Conservation (phyloP, 2,329 filamentous ascomycete species). For the Epichloe brachyelytri region DNA sequence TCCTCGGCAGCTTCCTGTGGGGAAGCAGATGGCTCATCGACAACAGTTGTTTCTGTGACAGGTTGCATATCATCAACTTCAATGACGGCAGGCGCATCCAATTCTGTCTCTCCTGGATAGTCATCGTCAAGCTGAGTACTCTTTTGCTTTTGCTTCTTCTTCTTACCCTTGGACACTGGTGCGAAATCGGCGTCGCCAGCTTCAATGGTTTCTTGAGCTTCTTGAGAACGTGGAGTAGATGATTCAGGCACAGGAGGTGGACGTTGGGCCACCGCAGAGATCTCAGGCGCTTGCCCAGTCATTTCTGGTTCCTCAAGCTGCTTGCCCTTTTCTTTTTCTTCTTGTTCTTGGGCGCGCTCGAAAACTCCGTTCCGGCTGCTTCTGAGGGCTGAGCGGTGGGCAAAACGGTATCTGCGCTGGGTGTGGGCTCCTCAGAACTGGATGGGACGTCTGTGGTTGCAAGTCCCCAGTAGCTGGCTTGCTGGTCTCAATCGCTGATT, state of each 20-base stretch:
- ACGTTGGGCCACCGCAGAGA: not conserved
- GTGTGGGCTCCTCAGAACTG: not conserved
- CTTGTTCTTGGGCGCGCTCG: constrained; percentile 8
- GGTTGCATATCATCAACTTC: not conserved
- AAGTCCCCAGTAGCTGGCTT: not conserved
- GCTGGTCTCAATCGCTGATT: not conserved
- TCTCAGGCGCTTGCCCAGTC: constrained; percentile 3
- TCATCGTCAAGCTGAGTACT: not conserved
- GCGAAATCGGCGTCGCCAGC: not conserved
- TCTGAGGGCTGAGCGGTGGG: not conserved
- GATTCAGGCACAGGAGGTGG: not conserved
- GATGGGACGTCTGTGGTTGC: not conserved
- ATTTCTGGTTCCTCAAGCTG: constrained; percentile 3
- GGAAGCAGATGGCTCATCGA: constrained; percentile 5
- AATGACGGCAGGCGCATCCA: not conserved
- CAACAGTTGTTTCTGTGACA: not conserved
- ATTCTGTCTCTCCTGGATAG: not conserved
- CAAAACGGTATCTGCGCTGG: not conserved
- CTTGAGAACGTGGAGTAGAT: not conserved
- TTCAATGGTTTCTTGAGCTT: not conserved
- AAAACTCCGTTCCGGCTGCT: not conserved
- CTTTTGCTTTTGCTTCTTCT: not conserved
- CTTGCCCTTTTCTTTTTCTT: constrained; percentile 16
- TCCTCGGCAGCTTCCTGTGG: constrained; percentile 4
- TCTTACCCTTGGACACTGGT: not conserved